A percentile compares a stretch with the other conserved stretches of the same genome.
Evolutionary conservation across 2,329 filamentous ascomycete species (phyloP).

Genomic region (Chrysoporthe puriensis): DNA sequence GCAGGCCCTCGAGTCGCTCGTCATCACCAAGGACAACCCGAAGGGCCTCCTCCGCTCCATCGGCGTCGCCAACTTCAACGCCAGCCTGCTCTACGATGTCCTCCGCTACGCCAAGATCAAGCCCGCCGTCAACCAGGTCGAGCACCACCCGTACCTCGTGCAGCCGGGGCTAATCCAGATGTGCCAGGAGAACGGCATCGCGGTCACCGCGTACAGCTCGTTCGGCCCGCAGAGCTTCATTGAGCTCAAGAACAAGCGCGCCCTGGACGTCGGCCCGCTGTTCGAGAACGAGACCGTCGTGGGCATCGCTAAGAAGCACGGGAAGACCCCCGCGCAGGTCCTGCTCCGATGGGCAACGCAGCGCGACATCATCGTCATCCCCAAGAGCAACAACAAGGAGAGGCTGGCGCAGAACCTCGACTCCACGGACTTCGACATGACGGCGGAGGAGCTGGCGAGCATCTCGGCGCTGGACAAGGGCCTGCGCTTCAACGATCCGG

Average conservation of each 20-base stretch:
- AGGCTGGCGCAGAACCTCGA: constrained; percentile 60
- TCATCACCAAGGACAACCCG: constrained; percentile 43
- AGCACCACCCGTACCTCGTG: constrained; percentile 70
- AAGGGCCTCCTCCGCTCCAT: constrained; percentile 59
- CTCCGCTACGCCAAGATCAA: constrained; percentile 60
- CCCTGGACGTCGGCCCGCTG: constrained; percentile 35
- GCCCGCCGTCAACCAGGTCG: constrained; percentile 58
- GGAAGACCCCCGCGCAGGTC: constrained; percentile 66
- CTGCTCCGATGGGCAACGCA: constrained; percentile 71
- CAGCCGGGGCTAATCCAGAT: constrained; percentile 60
- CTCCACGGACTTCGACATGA: constrained; percentile 58
- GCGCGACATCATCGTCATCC: constrained; percentile 64
- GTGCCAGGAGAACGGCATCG: constrained; percentile 60
- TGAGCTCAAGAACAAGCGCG: constrained; percentile 38
- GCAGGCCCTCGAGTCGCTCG: constrained; percentile 60
- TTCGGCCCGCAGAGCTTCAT: constrained; percentile 60
- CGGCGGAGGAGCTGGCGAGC: constrained; percentile 56
- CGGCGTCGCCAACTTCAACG: constrained; percentile 65
- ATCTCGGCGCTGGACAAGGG: constrained; percentile 58
- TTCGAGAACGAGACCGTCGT: constrained; percentile 47
- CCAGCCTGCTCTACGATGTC: constrained; percentile 62
- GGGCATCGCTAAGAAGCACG: constrained; percentile 55
- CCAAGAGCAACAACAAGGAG: constrained; percentile 60
- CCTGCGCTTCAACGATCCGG: constrained; percentile 65
- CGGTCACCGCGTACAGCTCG: constrained; percentile 67